A percentile compares a stretch with the other conserved stretches of the same genome.
Evolutionary conservation across 805 yeast genomes (phyloP).

Genomic region (Lachancea mirantina): DNA sequence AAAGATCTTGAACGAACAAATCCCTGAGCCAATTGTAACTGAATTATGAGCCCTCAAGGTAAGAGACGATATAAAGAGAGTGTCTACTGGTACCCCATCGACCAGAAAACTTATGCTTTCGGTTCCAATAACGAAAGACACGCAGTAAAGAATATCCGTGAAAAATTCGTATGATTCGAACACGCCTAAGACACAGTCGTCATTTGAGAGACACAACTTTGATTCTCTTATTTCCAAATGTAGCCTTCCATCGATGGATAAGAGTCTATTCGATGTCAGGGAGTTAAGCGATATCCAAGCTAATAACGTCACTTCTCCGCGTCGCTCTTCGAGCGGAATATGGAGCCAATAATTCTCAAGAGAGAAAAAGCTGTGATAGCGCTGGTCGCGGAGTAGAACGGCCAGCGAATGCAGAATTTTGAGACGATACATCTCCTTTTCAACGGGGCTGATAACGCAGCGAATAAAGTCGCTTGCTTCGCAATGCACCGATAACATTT

Average conservation of each 20-base stretch:
- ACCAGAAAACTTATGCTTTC: constrained; percentile 17
- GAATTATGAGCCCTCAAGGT: constrained; percentile 9
- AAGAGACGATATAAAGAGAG: constrained; percentile 15
- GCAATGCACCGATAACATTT: constrained; percentile 16
- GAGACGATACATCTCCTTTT: not conserved
- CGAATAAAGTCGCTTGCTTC: constrained; percentile 16
- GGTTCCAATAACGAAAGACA: constrained; percentile 13
- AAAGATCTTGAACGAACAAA: constrained; percentile 25
- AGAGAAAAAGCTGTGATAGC: constrained; percentile 22
- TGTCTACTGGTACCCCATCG: constrained; percentile 18
- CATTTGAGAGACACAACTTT: constrained; percentile 24
- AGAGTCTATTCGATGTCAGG: constrained; percentile 23
- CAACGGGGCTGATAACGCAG: constrained; percentile 10
- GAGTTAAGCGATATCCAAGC: constrained; percentile 27
- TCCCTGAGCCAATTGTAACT: constrained; percentile 30
- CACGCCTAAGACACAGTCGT: constrained; percentile 23
- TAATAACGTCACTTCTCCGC: constrained; percentile 20
- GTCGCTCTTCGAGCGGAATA: constrained; percentile 4
- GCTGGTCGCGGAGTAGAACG: constrained; percentile 14
- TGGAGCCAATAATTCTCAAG: constrained; percentile 26
- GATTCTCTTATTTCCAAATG: constrained; percentile 27
- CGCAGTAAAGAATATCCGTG: constrained; percentile 14
- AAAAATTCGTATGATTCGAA: constrained; percentile 26
- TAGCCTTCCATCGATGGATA: constrained; percentile 21
- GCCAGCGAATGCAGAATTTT: constrained; percentile 14